Base-by-base conservation (phyloP, 1,284 basidiomycete genomes). In the Ustilago trichophora region DNA sequence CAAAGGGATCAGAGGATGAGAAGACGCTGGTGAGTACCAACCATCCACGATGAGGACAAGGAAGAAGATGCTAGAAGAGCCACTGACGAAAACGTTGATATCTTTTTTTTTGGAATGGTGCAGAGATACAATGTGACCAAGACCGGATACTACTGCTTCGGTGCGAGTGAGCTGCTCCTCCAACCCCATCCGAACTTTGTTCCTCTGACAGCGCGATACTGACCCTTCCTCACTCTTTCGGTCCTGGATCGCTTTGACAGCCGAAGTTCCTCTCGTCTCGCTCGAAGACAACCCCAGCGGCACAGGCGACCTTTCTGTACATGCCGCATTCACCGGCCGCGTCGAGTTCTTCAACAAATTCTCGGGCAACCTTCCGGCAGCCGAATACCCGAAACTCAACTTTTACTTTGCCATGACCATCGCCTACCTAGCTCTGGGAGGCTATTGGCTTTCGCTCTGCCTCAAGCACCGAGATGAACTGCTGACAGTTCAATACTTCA, bases 381-480 rank as follows among this genome's bases (percentile, higher is more conserved):
- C 91, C 3, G 95, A 99, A 81, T 96, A 97, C 81, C 95, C 95
- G n/a, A 99, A 98, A 87, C 91, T 98, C 76, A 89, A 88, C 64
- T 97, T 98, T 83, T 98, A 98, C 83, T 87, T 91, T 49, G 81
- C 84, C 19, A 88, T 98, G 85, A 90, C 91, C 75, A 76, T 92
- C 29, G 83, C 90, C 15, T 98, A 97, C 81, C 77, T 86, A 42
- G 79, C 85, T 0, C 83, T 94, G 40, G 92, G 87, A 15, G 83
- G 83, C 9, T 86, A 83, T 0, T 99, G 95, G 95, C 90, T 86
- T 10, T 90, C 88, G 84, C 83, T 94, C 27, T 97, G 92, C 80
- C 90, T 89, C 80, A 87, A 86, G 72, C 89, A 96, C 81, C 84
- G 88, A 37, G 86, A 89, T 41, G 92, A 98, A 70, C 60, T 80